Evolutionary conservation across 2,329 filamentous ascomycete genomes (phyloP).

Genomic region (Alternaria consortialis): DNA sequence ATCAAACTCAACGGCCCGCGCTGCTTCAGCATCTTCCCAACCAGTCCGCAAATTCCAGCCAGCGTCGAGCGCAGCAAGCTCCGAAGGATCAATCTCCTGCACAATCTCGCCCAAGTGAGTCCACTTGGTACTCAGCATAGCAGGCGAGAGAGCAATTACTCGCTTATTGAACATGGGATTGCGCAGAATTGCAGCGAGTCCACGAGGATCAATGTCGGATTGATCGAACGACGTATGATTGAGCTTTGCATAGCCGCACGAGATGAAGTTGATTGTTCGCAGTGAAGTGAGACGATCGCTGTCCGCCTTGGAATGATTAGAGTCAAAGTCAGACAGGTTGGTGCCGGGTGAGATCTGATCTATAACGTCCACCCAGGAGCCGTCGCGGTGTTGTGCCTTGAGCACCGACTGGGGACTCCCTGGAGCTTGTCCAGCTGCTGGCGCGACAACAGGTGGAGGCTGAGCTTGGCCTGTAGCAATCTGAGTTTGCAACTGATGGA

Average conservation of each 20-base stretch:
- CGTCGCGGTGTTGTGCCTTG: constrained; percentile 48
- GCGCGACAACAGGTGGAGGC: constrained; percentile 5
- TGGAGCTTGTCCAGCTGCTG: constrained; percentile 6
- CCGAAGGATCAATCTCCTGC: constrained; percentile 46
- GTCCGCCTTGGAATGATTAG: constrained; percentile 45
- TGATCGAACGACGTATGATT: constrained; percentile 45
- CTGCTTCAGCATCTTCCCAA: constrained; percentile 45
- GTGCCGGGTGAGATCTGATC: constrained; percentile 60
- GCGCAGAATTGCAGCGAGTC: constrained; percentile 13
- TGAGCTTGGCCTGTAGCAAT: constrained; percentile 5
- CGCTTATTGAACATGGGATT: constrained; percentile 42
- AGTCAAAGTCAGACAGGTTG: constrained; percentile 55
- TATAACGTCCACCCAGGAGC: constrained; percentile 62
- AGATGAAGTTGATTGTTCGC: constrained; percentile 62
- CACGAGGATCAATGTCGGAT: constrained; percentile 37
- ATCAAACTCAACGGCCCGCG: constrained; percentile 54
- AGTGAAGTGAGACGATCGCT: constrained; percentile 46
- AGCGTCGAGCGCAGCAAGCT: constrained; percentile 45
- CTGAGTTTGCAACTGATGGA: constrained; percentile 18
- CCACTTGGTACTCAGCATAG: constrained; percentile 53
- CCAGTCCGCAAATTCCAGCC: constrained; percentile 45
- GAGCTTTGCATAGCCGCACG: constrained; percentile 68
- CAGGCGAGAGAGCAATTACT: constrained; percentile 36
- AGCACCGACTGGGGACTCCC: constrained; percentile 43
- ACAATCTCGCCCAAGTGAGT: constrained; percentile 51